Percentiles rank a stretch among this genome's conserved stretches.
phyloP scores from a whole-genome alignment of 2,329 filamentous ascomycete species.

The Exophiala mesophila region DNA sequence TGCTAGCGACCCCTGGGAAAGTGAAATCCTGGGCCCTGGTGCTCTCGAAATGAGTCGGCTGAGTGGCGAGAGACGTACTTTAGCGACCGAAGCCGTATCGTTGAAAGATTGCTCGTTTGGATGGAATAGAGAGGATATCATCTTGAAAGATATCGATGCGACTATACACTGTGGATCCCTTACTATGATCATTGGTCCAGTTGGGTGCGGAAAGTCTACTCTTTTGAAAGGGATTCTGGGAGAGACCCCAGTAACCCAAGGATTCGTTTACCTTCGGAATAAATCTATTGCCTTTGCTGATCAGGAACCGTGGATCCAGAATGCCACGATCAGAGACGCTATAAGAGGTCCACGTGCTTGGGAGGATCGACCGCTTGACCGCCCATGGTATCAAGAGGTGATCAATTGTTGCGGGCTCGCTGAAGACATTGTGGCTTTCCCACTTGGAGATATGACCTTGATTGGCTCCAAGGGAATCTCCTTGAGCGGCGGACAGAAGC shows the following conservation, averaged over 20 bases:
- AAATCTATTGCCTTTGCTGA: conserved; percentile 20
- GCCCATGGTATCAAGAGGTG: conserved; percentile 28
- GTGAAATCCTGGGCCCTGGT: not conserved
- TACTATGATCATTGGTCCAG: conserved; percentile 29
- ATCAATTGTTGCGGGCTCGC: conserved; percentile 26
- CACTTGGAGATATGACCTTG: conserved; percentile 23
- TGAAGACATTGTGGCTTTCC: conserved; percentile 25
- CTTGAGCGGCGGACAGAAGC: conserved; percentile 30
- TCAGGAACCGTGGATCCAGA: conserved; percentile 26
- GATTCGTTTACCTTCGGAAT: conserved; percentile 17
- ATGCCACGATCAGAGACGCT: conserved; percentile 21
- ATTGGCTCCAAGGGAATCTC: conserved; percentile 27
- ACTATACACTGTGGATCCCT: conserved; percentile 15
- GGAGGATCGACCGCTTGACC: conserved; percentile 14
- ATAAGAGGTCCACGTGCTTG: conserved; percentile 24
- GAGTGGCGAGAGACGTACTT: not conserved
- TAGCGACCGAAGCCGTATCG: conserved; percentile 6
- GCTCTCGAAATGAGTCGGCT: conserved; percentile 11
- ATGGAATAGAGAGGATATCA: conserved; percentile 42
- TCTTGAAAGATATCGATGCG: conserved; percentile 26
- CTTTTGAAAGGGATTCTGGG: conserved; percentile 24
- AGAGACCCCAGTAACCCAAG: conserved; percentile 17
- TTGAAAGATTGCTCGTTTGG: conserved; percentile 44
- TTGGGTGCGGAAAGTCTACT: conserved; percentile 27
- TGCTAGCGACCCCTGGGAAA: not conserved